Evolutionary conservation across 208 protist species (phyloP).

Genomic region (Acanthamoeba rhysodes): DNA sequence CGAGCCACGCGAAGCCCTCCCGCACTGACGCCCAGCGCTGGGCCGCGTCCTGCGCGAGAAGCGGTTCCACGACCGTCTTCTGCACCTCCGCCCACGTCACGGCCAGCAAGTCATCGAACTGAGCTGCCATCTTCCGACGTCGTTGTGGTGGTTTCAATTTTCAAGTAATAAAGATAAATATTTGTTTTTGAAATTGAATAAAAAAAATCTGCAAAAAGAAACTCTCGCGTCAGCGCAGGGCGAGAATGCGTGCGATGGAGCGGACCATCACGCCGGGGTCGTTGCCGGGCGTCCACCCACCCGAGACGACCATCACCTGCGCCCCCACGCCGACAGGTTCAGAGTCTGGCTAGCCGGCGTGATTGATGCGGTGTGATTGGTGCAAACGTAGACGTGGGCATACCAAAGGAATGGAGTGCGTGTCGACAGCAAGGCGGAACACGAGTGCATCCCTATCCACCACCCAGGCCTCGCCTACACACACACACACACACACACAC

Average conservation of each 20-base stretch:
- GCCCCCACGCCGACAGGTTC: no score
- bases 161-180: no score
- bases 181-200: no score
- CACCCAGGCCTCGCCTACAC: neutral
- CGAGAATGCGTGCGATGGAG: neutral
- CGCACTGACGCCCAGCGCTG: neutral
- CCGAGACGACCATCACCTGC: slow-evolving; percentile 43
- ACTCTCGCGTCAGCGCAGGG: neutral
- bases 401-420: slow-evolving; percentile 21
- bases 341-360: no score
- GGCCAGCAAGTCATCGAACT: neutral
- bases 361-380: no score
- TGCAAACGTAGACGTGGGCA: neutral
- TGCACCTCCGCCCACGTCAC: neutral
- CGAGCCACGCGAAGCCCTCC: slow-evolving; percentile 13
- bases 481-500: neutral
- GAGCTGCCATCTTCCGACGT: neutral
- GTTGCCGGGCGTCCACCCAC: neutral
- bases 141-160: no score
- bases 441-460: neutral
- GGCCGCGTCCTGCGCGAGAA: neutral
- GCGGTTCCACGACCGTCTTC: neutral
- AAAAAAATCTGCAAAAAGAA: no score
- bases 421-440: neutral
- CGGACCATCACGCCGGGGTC: neutral